phyloP scores from a whole-genome alignment of 2,329 filamentous ascomycete genomes.

The Aspergillus hortae region DNA sequence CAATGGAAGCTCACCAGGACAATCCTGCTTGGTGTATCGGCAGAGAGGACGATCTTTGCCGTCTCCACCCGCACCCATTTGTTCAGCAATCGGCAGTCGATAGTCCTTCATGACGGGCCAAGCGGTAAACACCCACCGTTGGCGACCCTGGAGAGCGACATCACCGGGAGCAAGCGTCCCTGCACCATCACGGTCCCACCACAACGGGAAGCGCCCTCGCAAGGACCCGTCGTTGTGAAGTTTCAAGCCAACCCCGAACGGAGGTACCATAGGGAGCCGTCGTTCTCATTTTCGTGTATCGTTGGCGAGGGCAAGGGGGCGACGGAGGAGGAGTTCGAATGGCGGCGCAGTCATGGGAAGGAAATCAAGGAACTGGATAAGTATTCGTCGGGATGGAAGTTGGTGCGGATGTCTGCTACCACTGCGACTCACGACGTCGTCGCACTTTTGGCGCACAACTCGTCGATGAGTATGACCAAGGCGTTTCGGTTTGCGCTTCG shows the following conservation, averaged over 20 bases:
- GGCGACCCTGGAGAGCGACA: not conserved
- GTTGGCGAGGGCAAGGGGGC: not conserved
- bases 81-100: not conserved
- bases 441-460: constrained; percentile 1
- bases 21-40: not conserved
- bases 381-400: not conserved
- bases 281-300: not conserved
- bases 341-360: constrained; percentile 2
- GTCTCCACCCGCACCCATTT: not conserved
- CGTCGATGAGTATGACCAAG: constrained; percentile 4
- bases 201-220: not conserved
- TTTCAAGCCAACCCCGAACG: not conserved
- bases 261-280: not conserved
- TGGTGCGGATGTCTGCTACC: constrained; percentile 1
- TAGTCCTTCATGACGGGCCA: not conserved
- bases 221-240: not conserved
- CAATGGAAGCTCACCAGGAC: not conserved
- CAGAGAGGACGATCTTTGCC: not conserved
- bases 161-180: not conserved
- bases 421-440: not conserved
- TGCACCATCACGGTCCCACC: not conserved
- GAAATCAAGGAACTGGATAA: constrained; percentile 1
- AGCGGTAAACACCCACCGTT: not conserved
- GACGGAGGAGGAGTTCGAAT: constrained; percentile 2
- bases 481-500: constrained; percentile 1